phyloP scores from a whole-genome alignment of 108 stramenopile species.

The Schizochytrium sp. region DNA sequence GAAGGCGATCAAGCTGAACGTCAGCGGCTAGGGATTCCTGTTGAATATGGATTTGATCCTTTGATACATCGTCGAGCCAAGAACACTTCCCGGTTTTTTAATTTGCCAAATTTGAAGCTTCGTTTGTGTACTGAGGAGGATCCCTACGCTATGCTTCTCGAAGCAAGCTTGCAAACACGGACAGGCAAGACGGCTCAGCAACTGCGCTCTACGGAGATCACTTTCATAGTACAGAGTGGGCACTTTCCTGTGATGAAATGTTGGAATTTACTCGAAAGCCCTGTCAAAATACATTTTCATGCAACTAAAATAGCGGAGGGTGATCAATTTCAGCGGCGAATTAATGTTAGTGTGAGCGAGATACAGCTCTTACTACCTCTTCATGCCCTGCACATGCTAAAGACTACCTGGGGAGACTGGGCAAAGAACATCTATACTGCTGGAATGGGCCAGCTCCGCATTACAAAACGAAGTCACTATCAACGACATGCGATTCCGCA shows the following conservation, averaged over 20 bases:
- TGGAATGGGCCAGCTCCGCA: background rate
- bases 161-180: background rate
- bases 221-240: background rate
- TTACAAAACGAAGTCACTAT: background rate
- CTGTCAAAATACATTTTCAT: background rate
- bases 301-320: background rate
- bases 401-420: background rate
- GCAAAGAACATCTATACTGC: background rate
- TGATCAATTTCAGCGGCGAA: slow-evolving; percentile 15
- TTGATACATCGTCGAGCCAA: slow-evolving; percentile 2
- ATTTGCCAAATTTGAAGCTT: background rate
- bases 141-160: background rate
- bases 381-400: background rate
- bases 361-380: background rate
- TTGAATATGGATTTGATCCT: background rate
- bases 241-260: background rate
- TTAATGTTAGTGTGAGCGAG: background rate
- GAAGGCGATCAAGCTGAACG: slow-evolving; percentile 39
- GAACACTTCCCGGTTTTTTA: background rate
- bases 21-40: background rate
- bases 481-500: background rate
- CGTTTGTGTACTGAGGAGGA: background rate
- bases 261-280: background rate
- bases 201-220: background rate
- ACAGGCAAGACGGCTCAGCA: background rate